Evolutionary conservation across 306 rosid genomes (phyloP), one percentile per base, ranked within the genome.

Genomic region (Glycine tomentella): DNA sequence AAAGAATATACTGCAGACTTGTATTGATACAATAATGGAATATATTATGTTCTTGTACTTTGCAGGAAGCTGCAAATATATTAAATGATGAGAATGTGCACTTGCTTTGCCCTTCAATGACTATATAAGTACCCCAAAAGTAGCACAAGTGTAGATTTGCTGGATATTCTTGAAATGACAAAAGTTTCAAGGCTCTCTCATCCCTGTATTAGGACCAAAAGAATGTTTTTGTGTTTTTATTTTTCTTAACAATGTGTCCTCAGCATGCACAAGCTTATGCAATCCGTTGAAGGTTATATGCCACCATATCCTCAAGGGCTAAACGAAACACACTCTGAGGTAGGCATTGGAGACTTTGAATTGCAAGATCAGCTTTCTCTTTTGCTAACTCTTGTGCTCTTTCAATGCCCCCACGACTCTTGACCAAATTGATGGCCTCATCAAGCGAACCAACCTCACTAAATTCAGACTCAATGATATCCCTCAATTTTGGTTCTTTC

Each of bases 271-370:
- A 82, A 2, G 67, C 61, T 76, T 72, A 87, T 11, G 87, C 95
- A 69, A 96, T 90, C 82, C 99, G 77, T 76, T 93, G 94, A 62
- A 96, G 99, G 80, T 96, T 96, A 83, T 86, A 93, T 77, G 77
- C 84, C 70, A 93, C 98, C 97, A 96, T 89, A 75, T 90, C 93
- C 87, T 93, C 95, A 1, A 96, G 97, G 65, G 98, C 98, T 45
- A 76, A 74, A 10, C 92, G 93, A 70, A 86, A 96, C 7, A 75
- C 17, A 6, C 91, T 81, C 42, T 33, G 89, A 55, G 98, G 98
- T 75, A 96, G 99, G 80, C 92, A 90, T 53, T 88, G 95, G 33
- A 96, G 93, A 82, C 74, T 90, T 77, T 89, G 92, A 68, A 93
- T 89, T 9, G 99, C 99, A 20, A 88, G 86, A 82, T 93, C 90